Evolutionary conservation across 768 basidiomycete species (phyloP), one percentile per base, ranked within the genome.

Genomic region (Boletus subparvulus): DNA sequence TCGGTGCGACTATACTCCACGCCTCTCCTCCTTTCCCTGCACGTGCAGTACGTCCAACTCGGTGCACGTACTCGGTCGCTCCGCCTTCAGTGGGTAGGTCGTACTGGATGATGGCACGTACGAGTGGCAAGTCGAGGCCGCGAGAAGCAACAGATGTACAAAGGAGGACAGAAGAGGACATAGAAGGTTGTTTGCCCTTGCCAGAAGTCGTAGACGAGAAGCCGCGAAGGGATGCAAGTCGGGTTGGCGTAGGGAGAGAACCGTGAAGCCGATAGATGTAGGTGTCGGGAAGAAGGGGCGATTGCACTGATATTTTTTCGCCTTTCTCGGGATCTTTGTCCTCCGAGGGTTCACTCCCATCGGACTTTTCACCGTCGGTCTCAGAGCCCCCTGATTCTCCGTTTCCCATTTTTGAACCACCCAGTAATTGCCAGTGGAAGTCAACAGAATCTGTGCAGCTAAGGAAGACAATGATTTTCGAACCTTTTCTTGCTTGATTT

Each of bases 71-170:
- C 69, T 99, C 97, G 12, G 89, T 97, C 28, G 87, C 87, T 11
- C 97, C 96, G 17, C 94, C 92, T 77, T 99, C 97, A 0, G 97
- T 98, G 1, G 97, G 96, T 21, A 98, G 83, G 69, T 99, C 97
- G 66, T 97, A 97, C 68, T 99, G 97, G 33, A 98, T 76, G 58
- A 99, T 94, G 3, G 92, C 91, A 36, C 89, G 87, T 8, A 98
- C 94, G n/a, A 91, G 81, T 6, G 94, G 94, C 28, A 99, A 78
- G 74, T 98, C 96, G 26, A 99, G 82, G 68, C 97, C 97, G 68
- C 97, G 92, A n/a, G 97, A 94, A 3, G 97, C 97, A 50, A 99
- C 95, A 10, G 94, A 96, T 1, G 97, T 99, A 70, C 95, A 98
- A 44, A 98, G 80, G 5, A 99, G 80, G 47, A 99, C 81, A 2